Conservation (phyloP, 2,329 filamentous ascomycete species). For the Albophoma yamanashiensis region DNA sequence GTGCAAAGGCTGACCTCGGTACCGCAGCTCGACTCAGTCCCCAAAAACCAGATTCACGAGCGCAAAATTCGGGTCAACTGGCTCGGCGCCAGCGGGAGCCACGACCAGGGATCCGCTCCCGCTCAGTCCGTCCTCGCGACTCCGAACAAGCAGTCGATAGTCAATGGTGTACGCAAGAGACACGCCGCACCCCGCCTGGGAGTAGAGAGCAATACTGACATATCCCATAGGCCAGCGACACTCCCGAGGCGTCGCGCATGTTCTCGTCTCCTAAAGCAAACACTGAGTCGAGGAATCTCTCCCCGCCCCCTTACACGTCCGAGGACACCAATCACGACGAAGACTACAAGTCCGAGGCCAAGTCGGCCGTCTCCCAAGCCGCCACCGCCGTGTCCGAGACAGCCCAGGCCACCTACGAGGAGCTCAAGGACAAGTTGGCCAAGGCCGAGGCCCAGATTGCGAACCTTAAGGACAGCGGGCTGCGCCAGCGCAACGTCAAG, state of each 20-base stretch:
- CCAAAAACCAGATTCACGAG: slow-evolving; percentile 75
- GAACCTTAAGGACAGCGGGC: slow-evolving; percentile 58
- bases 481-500: slow-evolving; percentile 69
- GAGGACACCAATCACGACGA: slow-evolving; percentile 20
- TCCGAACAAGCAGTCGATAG: slow-evolving; percentile 27
- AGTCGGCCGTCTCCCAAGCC: slow-evolving; percentile 21
- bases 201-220: neutral
- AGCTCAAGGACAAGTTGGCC: slow-evolving; percentile 61
- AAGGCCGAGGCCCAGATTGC: slow-evolving; percentile 67
- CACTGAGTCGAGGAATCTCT: slow-evolving; percentile 17
- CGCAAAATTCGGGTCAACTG: slow-evolving; percentile 93
- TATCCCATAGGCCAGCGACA: slow-evolving; percentile 22
- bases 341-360: slow-evolving; percentile 14
- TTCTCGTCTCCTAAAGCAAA: slow-evolving; percentile 33
- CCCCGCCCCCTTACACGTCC: slow-evolving; percentile 23
- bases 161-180: slow-evolving; percentile 29
- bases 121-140: slow-evolving; percentile 19
- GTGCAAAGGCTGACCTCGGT: neutral
- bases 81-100: slow-evolving; percentile 50
- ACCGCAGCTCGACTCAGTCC: slow-evolving; percentile 63
- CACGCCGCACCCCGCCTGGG: neutral
- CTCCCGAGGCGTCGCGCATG: slow-evolving; percentile 32
- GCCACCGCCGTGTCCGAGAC: slow-evolving; percentile 38
- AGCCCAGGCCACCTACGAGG: slow-evolving; percentile 35
- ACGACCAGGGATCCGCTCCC: slow-evolving; percentile 11